Evolutionary conservation across 1,284 basidiomycete species (phyloP).

Genomic region (Cutaneotrichosporon cavernicola): DNA sequence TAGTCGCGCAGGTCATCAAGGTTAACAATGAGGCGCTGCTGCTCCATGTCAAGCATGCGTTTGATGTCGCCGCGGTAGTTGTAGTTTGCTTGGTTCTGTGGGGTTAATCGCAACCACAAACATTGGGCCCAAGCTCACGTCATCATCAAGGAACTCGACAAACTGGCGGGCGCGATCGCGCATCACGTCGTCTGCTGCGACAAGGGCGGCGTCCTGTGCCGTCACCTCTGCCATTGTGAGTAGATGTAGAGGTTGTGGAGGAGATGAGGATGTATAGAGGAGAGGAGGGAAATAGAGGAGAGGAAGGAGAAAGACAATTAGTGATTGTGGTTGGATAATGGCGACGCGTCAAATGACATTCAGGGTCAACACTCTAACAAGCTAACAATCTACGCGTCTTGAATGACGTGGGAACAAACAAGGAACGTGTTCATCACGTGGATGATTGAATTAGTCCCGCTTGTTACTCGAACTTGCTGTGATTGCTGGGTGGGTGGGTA

Average conservation of each 20-base stretch:
- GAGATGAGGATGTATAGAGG: constrained; percentile 3
- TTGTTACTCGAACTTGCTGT: not conserved
- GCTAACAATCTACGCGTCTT: not conserved
- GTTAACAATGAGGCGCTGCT: constrained; percentile 90
- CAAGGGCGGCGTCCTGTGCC: constrained; percentile 40
- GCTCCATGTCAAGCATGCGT: constrained; percentile 78
- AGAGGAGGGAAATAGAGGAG: constrained; percentile 7
- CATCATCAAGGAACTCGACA: constrained; percentile 81
- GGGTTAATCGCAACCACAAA: constrained; percentile 9
- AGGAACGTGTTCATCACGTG: not conserved
- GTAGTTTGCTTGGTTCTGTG: constrained; percentile 49
- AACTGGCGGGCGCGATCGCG: constrained; percentile 74
- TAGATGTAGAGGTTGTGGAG: not conserved
- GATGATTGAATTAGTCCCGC: not conserved
- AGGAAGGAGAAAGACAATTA: not conserved
- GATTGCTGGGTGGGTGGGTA: not conserved
- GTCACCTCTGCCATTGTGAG: constrained; percentile 40
- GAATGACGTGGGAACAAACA: constrained; percentile 1
- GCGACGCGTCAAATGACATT: constrained; percentile 2
- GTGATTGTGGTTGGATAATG: not conserved
- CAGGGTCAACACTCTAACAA: not conserved
- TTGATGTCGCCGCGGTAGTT: constrained; percentile 86
- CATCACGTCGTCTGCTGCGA: constrained; percentile 65
- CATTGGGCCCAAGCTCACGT: constrained; percentile 56
- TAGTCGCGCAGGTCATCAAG: constrained; percentile 95